These are phyloP conservation scores for Prinsepia uniflora DNA, from an alignment of 306 rosid genomes.

Conservation along the genomic window DNA sequence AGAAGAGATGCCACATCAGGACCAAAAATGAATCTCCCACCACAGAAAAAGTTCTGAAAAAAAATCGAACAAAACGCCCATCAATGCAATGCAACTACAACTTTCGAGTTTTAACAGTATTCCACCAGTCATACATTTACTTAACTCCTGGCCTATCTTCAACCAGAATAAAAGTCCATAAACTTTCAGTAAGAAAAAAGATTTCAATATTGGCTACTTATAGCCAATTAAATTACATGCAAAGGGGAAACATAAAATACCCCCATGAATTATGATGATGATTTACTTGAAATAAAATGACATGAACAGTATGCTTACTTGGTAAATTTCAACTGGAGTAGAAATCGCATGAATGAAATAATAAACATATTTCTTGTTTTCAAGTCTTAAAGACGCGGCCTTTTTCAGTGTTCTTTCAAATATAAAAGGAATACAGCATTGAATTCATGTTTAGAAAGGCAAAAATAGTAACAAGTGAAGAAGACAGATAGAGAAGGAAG, in stretches of 20 bases:
- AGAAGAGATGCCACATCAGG: constrained; percentile 80
- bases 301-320: too few relatives aligned
- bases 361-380: too few relatives aligned
- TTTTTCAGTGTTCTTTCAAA: not conserved
- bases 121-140: not conserved
- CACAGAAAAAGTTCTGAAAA: constrained; percentile 71
- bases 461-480: constrained; percentile 2
- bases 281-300: too few relatives aligned
- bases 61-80: constrained; percentile 29
- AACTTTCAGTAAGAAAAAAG: not conserved
- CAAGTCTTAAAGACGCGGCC: too few relatives aligned
- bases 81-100: constrained; percentile 24
- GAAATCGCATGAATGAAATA: too few relatives aligned
- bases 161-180: not conserved
- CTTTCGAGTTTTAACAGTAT: not conserved
- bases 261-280: too few relatives aligned
- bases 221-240: too few relatives aligned
- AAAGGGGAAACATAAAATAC: too few relatives aligned
- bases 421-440: constrained; percentile 5
- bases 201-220: not conserved
- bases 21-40: constrained; percentile 92
- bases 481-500: not conserved
- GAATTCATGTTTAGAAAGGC: constrained; percentile 8
- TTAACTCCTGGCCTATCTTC: not conserved
- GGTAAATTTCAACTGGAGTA: too few relatives aligned